Percentiles rank a stretch among this genome's conserved stretches.
Evolutionary conservation across 73 alveolate species (phyloP).

Genomic region (Stentor roeselii): DNA sequence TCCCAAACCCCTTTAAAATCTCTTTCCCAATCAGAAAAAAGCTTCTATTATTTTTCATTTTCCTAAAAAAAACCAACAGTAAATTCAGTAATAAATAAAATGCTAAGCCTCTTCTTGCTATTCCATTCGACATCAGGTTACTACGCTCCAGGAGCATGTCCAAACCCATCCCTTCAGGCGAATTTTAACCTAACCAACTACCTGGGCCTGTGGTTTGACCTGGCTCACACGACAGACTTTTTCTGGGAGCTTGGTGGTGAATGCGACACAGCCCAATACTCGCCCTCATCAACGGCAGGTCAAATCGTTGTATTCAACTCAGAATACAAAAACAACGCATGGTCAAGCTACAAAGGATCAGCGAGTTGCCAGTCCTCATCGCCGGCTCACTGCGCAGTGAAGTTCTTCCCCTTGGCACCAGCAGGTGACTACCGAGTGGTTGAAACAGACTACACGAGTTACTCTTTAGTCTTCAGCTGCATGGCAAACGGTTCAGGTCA

Average conservation of each 20-base stretch:
- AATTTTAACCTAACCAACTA: neutral
- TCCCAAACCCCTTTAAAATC: no score
- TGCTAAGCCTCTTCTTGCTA: no score
- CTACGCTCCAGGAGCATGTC: neutral
- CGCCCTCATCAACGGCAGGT: neutral
- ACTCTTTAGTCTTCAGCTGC: constrained; percentile 25
- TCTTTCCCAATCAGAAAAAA: no score
- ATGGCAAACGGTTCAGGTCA: neutral
- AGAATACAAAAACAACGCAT: neutral
- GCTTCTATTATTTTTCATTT: no score
- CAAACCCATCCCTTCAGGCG: neutral
- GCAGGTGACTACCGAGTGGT: constrained; percentile 29
- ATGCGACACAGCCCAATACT: neutral
- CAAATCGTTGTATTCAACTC: neutral
- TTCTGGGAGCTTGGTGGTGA: neutral
- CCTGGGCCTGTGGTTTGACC: neutral
- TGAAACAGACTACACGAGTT: constrained; percentile 32
- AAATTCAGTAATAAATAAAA: no score
- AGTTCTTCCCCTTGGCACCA: neutral
- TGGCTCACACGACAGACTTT: neutral
- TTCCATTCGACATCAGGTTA: no score
- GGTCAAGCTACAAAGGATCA: constrained; percentile 7
- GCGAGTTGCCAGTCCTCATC: neutral
- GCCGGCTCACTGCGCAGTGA: neutral
- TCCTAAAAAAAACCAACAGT: no score